Evolutionary conservation across 2,329 filamentous ascomycete species (phyloP).

Genomic region (Scedosporium dehoogii): DNA sequence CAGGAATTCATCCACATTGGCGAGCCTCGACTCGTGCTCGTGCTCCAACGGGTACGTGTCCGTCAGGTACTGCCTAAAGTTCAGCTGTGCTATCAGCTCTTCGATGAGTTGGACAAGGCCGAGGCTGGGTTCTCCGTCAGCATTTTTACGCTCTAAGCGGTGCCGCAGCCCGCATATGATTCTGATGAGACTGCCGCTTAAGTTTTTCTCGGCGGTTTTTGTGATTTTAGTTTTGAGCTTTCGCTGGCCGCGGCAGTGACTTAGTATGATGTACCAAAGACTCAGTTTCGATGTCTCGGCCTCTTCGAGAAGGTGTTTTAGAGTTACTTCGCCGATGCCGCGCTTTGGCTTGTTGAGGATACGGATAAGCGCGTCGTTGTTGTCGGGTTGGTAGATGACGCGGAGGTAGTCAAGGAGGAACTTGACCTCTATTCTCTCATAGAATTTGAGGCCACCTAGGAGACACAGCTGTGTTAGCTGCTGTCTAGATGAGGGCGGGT

Average conservation of each 20-base stretch:
- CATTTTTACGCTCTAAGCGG: slow-evolving; percentile 15
- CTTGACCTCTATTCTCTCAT: slow-evolving; percentile 84
- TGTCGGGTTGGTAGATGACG: slow-evolving; percentile 72
- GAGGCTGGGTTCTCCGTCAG: slow-evolving; percentile 17
- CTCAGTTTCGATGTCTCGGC: slow-evolving; percentile 60
- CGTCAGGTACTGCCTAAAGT: slow-evolving; percentile 65
- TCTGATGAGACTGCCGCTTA: slow-evolving; percentile 39
- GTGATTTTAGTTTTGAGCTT: slow-evolving; percentile 38
- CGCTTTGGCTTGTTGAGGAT: slow-evolving; percentile 79
- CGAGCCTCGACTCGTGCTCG: slow-evolving; percentile 72
- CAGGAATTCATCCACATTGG: slow-evolving; percentile 83
- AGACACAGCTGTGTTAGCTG: background rate
- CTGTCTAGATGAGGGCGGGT: too few relatives aligned
- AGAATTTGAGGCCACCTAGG: slow-evolving; percentile 64
- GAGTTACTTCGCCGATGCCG: slow-evolving; percentile 69
- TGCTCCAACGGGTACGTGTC: slow-evolving; percentile 62
- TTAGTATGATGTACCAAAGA: slow-evolving; percentile 63
- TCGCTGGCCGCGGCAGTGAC: slow-evolving; percentile 41
- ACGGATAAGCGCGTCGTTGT: slow-evolving; percentile 75
- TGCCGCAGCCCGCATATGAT: slow-evolving; percentile 25
- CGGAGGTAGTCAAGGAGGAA: slow-evolving; percentile 79
- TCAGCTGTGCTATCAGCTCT: slow-evolving; percentile 51
- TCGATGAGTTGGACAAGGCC: slow-evolving; percentile 39
- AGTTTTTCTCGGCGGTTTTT: slow-evolving; percentile 40
- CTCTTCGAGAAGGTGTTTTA: slow-evolving; percentile 65